Evolutionary conservation across 2,329 filamentous ascomycete genomes (phyloP).

Genomic region (Exophiala lecanii-corni): DNA sequence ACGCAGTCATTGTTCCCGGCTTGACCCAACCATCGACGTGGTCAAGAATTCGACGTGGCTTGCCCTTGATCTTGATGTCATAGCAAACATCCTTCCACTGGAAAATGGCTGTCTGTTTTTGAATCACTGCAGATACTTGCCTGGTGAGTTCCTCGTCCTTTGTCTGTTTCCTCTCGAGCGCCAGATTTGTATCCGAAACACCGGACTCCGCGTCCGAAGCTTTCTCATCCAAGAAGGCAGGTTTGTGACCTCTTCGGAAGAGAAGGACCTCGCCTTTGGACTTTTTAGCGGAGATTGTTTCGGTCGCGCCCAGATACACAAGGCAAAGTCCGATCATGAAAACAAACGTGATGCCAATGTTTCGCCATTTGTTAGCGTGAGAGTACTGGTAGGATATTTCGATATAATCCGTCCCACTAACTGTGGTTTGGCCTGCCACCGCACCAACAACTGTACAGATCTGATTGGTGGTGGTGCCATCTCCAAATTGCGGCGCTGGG

Average conservation of each 20-base stretch:
- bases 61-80: slow-evolving; percentile 72
- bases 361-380: slow-evolving; percentile 60
- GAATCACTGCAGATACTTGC: slow-evolving; percentile 15
- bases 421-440: slow-evolving; percentile 45
- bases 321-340: slow-evolving; percentile 60
- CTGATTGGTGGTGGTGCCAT: slow-evolving; percentile 62
- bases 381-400: slow-evolving; percentile 54
- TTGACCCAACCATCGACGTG: slow-evolving; percentile 91
- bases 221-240: slow-evolving; percentile 35
- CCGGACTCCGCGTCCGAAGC: slow-evolving; percentile 9
- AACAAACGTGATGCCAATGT: slow-evolving; percentile 64
- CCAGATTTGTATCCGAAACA: slow-evolving; percentile 8
- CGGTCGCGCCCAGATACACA: slow-evolving; percentile 60
- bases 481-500: slow-evolving; percentile 46
- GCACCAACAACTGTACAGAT: slow-evolving; percentile 61
- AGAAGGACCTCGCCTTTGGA: slow-evolving; percentile 73
- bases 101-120: slow-evolving; percentile 70
- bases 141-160: slow-evolving; percentile 12
- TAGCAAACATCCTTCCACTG: slow-evolving; percentile 83
- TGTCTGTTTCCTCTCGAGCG: slow-evolving; percentile 9
- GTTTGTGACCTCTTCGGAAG: slow-evolving; percentile 64
- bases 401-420: slow-evolving; percentile 58
- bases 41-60: slow-evolving; percentile 71
- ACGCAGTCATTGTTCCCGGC: slow-evolving; percentile 81
- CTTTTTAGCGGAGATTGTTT: slow-evolving; percentile 61